These are phyloP conservation scores for Penicillium turbatum DNA, from an alignment of 495 filamentous ascomycete genomes.

Conservation along the genomic window DNA sequence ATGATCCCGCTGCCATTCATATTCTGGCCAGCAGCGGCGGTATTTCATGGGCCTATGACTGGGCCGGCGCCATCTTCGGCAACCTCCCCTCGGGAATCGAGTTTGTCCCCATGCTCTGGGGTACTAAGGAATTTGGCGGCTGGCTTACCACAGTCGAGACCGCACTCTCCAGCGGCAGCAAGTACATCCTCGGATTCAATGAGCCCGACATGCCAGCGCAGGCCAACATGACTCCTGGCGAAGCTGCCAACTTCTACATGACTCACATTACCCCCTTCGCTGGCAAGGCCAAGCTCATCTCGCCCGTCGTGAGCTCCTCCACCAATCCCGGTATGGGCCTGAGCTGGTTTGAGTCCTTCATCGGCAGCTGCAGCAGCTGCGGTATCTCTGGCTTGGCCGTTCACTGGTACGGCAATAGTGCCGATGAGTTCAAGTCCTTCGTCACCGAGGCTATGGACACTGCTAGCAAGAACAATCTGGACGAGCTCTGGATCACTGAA, in stretches of 20 bases:
- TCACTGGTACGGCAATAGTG: slow-evolving; percentile 62
- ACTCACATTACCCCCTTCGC: slow-evolving; percentile 66
- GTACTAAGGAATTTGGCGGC: slow-evolving; percentile 48
- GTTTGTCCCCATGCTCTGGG: slow-evolving; percentile 78
- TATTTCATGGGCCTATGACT: slow-evolving; percentile 77
- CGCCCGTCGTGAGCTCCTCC: slow-evolving; percentile 76
- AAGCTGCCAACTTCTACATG: slow-evolving; percentile 58
- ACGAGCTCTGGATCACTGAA: slow-evolving; percentile 77
- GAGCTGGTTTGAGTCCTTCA: slow-evolving; percentile 57
- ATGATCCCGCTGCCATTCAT: slow-evolving; percentile 53
- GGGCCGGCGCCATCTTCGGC: slow-evolving; percentile 48
- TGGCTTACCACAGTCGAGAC: slow-evolving; percentile 57
- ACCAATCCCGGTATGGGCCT: slow-evolving; percentile 48
- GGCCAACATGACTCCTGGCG: slow-evolving; percentile 57
- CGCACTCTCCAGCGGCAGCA: slow-evolving; percentile 55
- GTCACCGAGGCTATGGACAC: slow-evolving; percentile 48
- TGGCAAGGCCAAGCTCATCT: slow-evolving; percentile 60
- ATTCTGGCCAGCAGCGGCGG: slow-evolving; percentile 44
- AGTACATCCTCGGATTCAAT: slow-evolving; percentile 76
- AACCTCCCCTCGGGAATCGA: slow-evolving; percentile 44
- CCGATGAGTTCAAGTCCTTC: slow-evolving; percentile 55
- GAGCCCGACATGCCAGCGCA: slow-evolving; percentile 70
- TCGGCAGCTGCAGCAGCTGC: slow-evolving; percentile 56
- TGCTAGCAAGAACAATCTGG: slow-evolving; percentile 42
- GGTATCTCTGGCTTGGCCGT: slow-evolving; percentile 61